These are phyloP conservation scores for Boletus tylopilopsis DNA, from an alignment of 768 basidiomycete species.

Conservation along the genomic window DNA sequence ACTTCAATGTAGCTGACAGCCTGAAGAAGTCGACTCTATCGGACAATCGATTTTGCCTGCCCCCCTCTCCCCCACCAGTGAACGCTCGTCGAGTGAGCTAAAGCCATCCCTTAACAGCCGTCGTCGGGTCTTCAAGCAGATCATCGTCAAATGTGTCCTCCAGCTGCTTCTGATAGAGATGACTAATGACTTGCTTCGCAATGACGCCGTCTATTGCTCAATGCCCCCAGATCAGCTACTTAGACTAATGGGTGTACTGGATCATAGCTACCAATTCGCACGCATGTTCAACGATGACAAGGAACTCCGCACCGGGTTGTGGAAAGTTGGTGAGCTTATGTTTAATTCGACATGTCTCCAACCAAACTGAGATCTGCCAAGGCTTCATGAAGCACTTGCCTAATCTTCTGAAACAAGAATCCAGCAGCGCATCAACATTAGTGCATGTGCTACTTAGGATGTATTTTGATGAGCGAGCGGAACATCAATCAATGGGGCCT, in stretches of 20 bases:
- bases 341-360: not conserved
- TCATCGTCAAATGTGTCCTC: slow-evolving; percentile 99
- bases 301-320: slow-evolving; percentile 91
- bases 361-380: slow-evolving; percentile 29
- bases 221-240: slow-evolving; percentile 94
- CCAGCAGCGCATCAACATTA: slow-evolving; percentile 91
- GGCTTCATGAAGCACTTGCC: slow-evolving; percentile 99
- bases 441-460: slow-evolving; percentile 90
- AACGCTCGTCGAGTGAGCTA: slow-evolving; percentile 44
- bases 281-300: slow-evolving; percentile 98
- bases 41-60: slow-evolving; percentile 77
- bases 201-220: slow-evolving; percentile 84
- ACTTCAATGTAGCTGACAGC: slow-evolving; percentile 7
- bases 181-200: slow-evolving; percentile 91
- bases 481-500: slow-evolving; percentile 79
- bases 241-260: slow-evolving; percentile 90
- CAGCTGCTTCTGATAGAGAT: slow-evolving; percentile 96
- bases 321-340: slow-evolving; percentile 92
- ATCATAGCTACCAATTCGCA: slow-evolving; percentile 97
- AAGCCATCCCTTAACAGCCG: slow-evolving; percentile 65
- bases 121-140: slow-evolving; percentile 91
- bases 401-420: slow-evolving; percentile 96
- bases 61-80: slow-evolving; percentile 76
- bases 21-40: slow-evolving; percentile 42
- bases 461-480: slow-evolving; percentile 89